Evolutionary conservation across 768 basidiomycete species (phyloP).

Genomic region (Sporobolomyces phaffii): DNA sequence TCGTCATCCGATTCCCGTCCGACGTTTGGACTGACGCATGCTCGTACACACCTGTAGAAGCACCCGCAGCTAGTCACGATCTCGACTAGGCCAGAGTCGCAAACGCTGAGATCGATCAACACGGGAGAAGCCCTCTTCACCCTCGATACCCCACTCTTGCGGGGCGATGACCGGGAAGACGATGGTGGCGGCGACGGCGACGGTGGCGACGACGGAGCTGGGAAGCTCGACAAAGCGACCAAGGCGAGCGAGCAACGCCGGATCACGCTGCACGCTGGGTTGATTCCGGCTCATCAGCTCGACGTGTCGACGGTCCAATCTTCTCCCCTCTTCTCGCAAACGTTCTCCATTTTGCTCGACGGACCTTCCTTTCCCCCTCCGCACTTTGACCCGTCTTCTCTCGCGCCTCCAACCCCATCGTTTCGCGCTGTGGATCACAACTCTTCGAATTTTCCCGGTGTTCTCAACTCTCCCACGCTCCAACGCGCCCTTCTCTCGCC

Average conservation of each 20-base stretch:
- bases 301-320: background rate
- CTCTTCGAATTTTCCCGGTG: background rate
- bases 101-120: constrained; percentile 32
- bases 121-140: constrained; percentile 25
- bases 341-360: constrained; percentile 30
- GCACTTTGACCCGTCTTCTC: constrained; percentile 15
- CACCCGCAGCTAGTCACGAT: constrained; percentile 24
- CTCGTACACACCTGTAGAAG: background rate
- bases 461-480: constrained; percentile 29
- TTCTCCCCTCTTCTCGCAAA: constrained; percentile 21
- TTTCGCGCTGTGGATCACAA: background rate
- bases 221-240: background rate
- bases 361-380: constrained; percentile 20
- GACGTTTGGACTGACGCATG: background rate
- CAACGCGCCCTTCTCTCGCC: constrained; percentile 31
- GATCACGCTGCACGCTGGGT: background rate
- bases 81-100: constrained; percentile 15
- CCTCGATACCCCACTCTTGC: constrained; percentile 21
- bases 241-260: background rate
- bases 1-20: background rate
- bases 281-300: constrained; percentile 17
- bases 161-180: background rate
- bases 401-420: constrained; percentile 14
- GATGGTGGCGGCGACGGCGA: background rate
- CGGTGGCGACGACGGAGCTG: no score